Evolutionary conservation across 495 filamentous ascomycete species (phyloP).

Genomic region (Neurospora sp.): DNA sequence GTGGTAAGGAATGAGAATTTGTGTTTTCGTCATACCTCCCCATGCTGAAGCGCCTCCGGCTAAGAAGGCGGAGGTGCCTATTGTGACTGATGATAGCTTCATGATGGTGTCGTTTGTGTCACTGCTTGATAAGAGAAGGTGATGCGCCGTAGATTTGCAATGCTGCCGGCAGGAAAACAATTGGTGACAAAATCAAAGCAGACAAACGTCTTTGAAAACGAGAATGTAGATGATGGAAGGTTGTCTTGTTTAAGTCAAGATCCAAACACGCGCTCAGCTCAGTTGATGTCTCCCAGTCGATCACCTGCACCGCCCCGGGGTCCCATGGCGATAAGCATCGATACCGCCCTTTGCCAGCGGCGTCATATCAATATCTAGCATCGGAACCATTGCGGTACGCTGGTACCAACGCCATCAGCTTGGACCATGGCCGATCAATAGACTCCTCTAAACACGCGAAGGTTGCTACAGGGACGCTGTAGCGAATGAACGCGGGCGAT

Average conservation of each 20-base stretch:
- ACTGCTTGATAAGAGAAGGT: background rate
- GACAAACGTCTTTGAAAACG: background rate
- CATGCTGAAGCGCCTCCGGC: slow-evolving; percentile 13
- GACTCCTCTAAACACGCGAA: background rate
- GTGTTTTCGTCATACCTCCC: slow-evolving; percentile 15
- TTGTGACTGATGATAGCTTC: slow-evolving; percentile 16
- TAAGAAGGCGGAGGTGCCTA: slow-evolving; percentile 11
- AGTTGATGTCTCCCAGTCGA: background rate
- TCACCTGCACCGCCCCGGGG: background rate
- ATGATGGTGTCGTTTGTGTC: slow-evolving; percentile 7
- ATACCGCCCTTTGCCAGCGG: background rate
- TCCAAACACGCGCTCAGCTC: background rate
- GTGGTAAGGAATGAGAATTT: background rate
- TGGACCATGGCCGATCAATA: background rate
- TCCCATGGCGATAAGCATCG: background rate
- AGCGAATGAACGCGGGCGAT: background rate
- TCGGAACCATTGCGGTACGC: no score
- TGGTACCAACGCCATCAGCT: background rate
- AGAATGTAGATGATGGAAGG: background rate
- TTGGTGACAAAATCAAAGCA: background rate
- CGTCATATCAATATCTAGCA: background rate
- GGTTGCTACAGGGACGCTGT: background rate
- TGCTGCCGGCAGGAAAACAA: background rate
- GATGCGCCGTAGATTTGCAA: background rate
- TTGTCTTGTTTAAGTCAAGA: background rate